Conservation (phyloP, 352 stramenopile genomes). For the Phytophthora ohioensis region DNA sequence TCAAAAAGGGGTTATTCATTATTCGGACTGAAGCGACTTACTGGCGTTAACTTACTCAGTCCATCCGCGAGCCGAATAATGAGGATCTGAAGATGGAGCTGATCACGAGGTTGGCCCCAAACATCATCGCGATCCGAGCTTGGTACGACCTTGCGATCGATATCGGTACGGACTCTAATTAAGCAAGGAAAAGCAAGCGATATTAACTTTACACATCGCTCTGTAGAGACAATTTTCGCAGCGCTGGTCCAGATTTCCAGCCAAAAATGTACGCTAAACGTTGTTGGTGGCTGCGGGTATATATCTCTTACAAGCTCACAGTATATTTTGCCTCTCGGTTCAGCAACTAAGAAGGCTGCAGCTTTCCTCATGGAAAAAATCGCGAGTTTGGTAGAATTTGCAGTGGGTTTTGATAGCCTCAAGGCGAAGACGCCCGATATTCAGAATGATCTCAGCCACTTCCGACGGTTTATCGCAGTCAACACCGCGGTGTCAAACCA, state of each 20-base stretch:
- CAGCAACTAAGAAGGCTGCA: slow-evolving; percentile 51
- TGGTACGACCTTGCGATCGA: slow-evolving; percentile 56
- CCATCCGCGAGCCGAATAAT: slow-evolving; percentile 46
- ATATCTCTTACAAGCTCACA: slow-evolving; percentile 10
- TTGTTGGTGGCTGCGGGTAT: background rate
- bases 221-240: slow-evolving; percentile 52
- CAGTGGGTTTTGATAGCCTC: slow-evolving; percentile 60
- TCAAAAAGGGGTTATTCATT: background rate
- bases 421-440: slow-evolving; percentile 63
- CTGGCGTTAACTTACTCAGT: slow-evolving; percentile 23
- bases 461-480: slow-evolving; percentile 55
- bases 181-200: background rate
- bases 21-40: background rate
- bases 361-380: slow-evolving; percentile 61
- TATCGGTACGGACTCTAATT: slow-evolving; percentile 37
- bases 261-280: slow-evolving; percentile 46
- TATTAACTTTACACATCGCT: slow-evolving; percentile 8
- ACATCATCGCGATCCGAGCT: slow-evolving; percentile 46
- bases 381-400: slow-evolving; percentile 62
- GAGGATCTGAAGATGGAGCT: slow-evolving; percentile 47
- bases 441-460: slow-evolving; percentile 75
- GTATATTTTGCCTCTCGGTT: background rate
- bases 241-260: slow-evolving; percentile 59
- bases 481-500: slow-evolving; percentile 51
- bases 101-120: slow-evolving; percentile 47